A percentile compares a stretch with the other conserved stretches of the same genome.
phyloP scores from a whole-genome alignment of 768 basidiomycete genomes.

The Multifurca ochricompacta region DNA sequence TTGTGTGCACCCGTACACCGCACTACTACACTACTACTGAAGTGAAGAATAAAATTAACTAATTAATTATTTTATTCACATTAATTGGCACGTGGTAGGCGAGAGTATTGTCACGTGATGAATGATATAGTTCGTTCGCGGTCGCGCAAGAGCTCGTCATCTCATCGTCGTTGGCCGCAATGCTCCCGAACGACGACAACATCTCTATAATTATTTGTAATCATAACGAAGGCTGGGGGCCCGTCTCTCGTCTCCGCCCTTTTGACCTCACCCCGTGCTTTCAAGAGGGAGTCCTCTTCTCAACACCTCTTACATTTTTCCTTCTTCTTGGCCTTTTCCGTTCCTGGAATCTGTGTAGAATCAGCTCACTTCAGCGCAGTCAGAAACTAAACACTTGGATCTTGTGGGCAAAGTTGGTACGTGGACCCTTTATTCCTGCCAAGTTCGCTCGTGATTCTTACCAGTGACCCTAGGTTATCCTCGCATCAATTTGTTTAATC shows the following conservation, averaged over 20 bases:
- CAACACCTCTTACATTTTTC: constrained; percentile 41
- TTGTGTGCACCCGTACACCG: too few species aligned
- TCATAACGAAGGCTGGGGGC: constrained; percentile 58
- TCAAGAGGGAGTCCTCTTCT: constrained; percentile 63
- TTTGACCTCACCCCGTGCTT: constrained; percentile 81
- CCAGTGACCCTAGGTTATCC: constrained; percentile 35
- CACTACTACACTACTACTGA: too few species aligned
- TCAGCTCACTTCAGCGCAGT: constrained; percentile 30
- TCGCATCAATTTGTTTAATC: constrained; percentile 38
- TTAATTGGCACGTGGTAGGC: too few species aligned
- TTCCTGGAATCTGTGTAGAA: constrained; percentile 28
- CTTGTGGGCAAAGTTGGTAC: constrained; percentile 58
- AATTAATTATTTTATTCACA: too few species aligned
- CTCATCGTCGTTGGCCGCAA: not conserved
- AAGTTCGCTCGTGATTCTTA: not conserved
- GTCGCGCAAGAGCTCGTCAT: not conserved
- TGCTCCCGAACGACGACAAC: not conserved
- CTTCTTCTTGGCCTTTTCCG: constrained; percentile 37
- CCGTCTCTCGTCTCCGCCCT: constrained; percentile 47
- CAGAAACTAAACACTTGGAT: constrained; percentile 40
- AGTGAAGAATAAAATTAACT: not conserved
- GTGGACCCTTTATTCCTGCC: constrained; percentile 24
- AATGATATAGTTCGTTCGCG: too few species aligned
- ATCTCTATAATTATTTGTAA: too few species aligned
- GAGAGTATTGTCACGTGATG: too few species aligned